Base-by-base conservation (phyloP, 495 filamentous ascomycete genomes). In the Rusavskia elegans region DNA sequence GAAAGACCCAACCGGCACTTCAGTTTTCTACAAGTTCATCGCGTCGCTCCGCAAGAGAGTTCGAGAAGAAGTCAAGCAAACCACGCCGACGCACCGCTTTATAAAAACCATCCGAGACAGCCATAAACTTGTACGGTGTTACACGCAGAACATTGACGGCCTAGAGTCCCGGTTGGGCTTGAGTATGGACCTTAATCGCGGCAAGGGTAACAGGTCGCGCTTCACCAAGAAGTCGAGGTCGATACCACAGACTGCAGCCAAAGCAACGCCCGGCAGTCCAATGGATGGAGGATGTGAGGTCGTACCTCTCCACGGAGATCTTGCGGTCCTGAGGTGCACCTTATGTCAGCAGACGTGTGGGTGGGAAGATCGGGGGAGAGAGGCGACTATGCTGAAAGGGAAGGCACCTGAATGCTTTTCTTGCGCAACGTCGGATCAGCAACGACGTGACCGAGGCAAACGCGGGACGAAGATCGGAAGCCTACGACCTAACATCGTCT, bases 121-220 rank as follows among this genome's bases (percentile, higher is more conserved):
- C 36, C 72, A 78, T 2, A 79, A 79, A 42, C 63, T 84, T 21
- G 74, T 82, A 16, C 63, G 81, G 32, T 82, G 80, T 49, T 84
- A 84, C 56, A 84, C 81, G 0, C 82, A 85, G 56, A 85, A 85
- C 48, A 85, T 85, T 29, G 82, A 85, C 53, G 75, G 75, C 53
- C 68, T 85, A 5, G 82, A 85, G 54, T 76, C 78, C 49, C 73
- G 79, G 20, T 76, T 81, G 19, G 80, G 81, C 8, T 69, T 85
- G 39, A 57, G 53, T 11, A 64, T 59, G 19, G 64, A 72, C 48
- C 62, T 85, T 20, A 61, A 66, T 6, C 62, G 67, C 6, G 81
- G 81, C 1, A 68, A 73, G 3, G 81, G 82, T 8, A 80, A 69
- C 55, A 65, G 74, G 21, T 56, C 63, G 37, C 61, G 65, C 19